A percentile compares a stretch with the other conserved stretches of the same genome.
Evolutionary conservation across 176 grass and related monocot species (phyloP).

Genomic region (Musa troglodytarum): DNA sequence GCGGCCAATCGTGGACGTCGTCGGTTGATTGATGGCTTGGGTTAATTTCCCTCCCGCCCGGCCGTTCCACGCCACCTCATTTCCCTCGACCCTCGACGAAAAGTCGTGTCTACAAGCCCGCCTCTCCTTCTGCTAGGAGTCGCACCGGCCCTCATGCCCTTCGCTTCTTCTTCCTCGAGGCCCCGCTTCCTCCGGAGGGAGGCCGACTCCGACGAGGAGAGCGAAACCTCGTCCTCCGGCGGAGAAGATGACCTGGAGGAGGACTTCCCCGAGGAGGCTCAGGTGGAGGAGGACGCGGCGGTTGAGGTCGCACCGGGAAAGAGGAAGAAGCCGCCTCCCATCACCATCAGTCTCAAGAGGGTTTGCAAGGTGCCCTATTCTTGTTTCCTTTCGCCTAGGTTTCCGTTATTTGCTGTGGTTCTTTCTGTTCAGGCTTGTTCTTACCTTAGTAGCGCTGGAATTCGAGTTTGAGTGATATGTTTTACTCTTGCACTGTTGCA

Average conservation of each 20-base stretch:
- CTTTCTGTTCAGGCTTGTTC: neutral
- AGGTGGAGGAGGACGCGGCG: neutral
- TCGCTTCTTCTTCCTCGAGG: neutral
- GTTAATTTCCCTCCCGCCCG: neutral
- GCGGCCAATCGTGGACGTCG: no score
- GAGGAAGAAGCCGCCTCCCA: constrained; percentile 38
- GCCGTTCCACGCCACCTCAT: neutral
- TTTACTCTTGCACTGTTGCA: neutral
- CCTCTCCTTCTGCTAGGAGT: neutral
- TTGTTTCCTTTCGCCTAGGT: neutral
- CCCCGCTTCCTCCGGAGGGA: neutral
- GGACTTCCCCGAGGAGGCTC: constrained; percentile 25
- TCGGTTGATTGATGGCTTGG: no score
- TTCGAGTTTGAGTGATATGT: neutral
- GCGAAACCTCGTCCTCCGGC: constrained; percentile 31
- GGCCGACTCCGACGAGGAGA: constrained; percentile 27
- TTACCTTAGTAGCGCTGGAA: neutral
- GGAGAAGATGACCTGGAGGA: constrained; percentile 30
- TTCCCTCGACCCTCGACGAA: no score
- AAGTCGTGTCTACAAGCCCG: neutral
- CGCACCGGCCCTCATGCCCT: neutral
- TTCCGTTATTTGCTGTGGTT: neutral
- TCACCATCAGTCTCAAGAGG: constrained; percentile 81
- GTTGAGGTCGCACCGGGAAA: constrained; percentile 6
- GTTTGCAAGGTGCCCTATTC: constrained; percentile 17